phyloP scores from a whole-genome alignment of 2,329 filamentous ascomycete genomes.

The Bertia moriformis region DNA sequence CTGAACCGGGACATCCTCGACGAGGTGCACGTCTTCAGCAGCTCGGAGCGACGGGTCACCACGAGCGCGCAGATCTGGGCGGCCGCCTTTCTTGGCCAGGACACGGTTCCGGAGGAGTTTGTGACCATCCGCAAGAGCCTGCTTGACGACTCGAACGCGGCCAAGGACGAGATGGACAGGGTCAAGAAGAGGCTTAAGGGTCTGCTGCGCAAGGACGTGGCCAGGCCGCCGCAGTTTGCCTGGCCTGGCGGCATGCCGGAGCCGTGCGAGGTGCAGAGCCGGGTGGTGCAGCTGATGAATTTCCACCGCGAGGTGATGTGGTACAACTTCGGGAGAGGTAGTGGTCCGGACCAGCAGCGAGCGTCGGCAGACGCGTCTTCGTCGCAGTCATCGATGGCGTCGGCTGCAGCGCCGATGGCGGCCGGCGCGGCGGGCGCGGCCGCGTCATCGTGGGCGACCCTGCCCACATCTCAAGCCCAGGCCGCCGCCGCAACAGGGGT shows the following conservation, averaged over 20 bases:
- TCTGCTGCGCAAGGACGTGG: slow-evolving; percentile 77
- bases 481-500: slow-evolving; percentile 53
- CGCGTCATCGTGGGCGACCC: too few species aligned
- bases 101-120: slow-evolving; percentile 71
- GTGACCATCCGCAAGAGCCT: slow-evolving; percentile 89
- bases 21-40: slow-evolving; percentile 88
- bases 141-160: slow-evolving; percentile 91
- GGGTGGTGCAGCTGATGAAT: slow-evolving; percentile 92
- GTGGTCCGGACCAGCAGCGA: slow-evolving; percentile 32
- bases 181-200: slow-evolving; percentile 99
- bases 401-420: too few species aligned
- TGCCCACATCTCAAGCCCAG: slow-evolving; percentile 38
- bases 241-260: slow-evolving; percentile 94
- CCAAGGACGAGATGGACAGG: slow-evolving; percentile 98
- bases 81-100: slow-evolving; percentile 71
- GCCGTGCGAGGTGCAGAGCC: slow-evolving; percentile 78
- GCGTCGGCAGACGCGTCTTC: slow-evolving; percentile 12
- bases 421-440: slow-evolving; percentile 8
- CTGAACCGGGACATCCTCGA: slow-evolving; percentile 86
- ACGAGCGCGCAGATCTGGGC: slow-evolving; percentile 96
- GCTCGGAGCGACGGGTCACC: slow-evolving; percentile 83
- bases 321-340: slow-evolving; percentile 71
- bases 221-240: slow-evolving; percentile 79
- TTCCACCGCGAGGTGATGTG: slow-evolving; percentile 94
- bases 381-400: neutral